Evolutionary conservation across 2,329 filamentous ascomycete species (phyloP), one percentile per base, ranked within the genome.

Genomic region (Nannizzia gypsea): DNA sequence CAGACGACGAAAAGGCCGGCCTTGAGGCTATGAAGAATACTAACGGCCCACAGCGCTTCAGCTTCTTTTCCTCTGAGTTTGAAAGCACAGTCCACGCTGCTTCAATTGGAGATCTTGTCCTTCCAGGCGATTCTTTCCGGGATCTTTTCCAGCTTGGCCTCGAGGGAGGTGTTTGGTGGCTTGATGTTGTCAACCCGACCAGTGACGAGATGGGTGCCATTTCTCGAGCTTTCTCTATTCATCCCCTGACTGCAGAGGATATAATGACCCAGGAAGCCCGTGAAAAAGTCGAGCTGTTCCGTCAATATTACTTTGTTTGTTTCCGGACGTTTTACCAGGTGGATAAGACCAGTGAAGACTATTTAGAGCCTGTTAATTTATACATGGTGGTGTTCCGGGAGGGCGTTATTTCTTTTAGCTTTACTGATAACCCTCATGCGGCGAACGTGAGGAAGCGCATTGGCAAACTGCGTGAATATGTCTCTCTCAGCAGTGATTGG

Each of bases 281-380:
- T 48, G 93, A 99, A 76, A 99, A 99, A 78, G 96, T 99, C 60
- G 93, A 99, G 74, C 81, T 99, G 24, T 99, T 99, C 76, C 88
- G 89, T 24, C 90, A 90, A 46, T 99, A 99, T 77, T 99, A 99
- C 76, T 97, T 99, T 72, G 89, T 96, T 57, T 95, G 89, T 72
- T 99, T 97, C 81, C 85, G 92, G 58, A 96, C 91, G 1, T 99
- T 97, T 78, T 88, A 84, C 66, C 87, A 92, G 59, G 79, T 89
- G 65, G 88, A 95, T 66, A 86, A 89, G 66, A 82, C 85, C 36
- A 86, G 86, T 56, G 85, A 89, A 63, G 83, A 89, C 60, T 95
- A 95, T 69, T 87, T 96, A 68, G 90, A 96, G 68, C 91, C 93
- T 0, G 90, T 95, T 77, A 96, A 97, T 72, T 87, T 96, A 58